These are phyloP conservation scores for Oropetium thomaeum DNA, from an alignment of 176 grass and related monocot species.

Conservation along the genomic window DNA sequence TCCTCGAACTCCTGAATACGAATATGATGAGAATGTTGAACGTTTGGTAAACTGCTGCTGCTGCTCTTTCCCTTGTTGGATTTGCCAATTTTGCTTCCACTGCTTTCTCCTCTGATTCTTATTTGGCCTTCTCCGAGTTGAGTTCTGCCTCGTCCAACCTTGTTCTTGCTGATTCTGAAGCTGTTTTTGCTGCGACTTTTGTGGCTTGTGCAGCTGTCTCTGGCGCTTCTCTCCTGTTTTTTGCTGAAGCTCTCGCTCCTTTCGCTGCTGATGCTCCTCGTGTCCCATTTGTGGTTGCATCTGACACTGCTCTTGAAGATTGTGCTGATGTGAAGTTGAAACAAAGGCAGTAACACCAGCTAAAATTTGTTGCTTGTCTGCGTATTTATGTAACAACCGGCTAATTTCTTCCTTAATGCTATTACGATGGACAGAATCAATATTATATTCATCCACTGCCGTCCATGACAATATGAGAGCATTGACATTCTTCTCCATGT, in stretches of 20 bases:
- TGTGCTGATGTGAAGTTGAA: neutral
- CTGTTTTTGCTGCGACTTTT: neutral
- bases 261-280: neutral
- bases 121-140: neutral
- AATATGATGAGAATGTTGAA: neutral
- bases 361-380: constrained; percentile 24
- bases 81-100: neutral
- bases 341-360: neutral
- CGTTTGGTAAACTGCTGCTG: neutral
- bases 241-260: neutral
- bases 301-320: neutral
- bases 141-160: neutral
- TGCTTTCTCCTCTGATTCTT: constrained; percentile 2
- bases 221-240: neutral
- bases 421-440: constrained; percentile 1
- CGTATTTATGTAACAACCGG: constrained; percentile 32
- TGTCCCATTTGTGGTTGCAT: neutral
- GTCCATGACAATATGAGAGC: constrained; percentile 41
- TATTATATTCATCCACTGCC: constrained; percentile 16
- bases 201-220: neutral
- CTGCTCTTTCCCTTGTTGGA: neutral
- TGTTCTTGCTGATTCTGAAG: neutral
- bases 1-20: constrained; percentile 1
- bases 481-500: constrained; percentile 26
- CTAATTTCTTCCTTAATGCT: constrained; percentile 44